phyloP scores from a whole-genome alignment of 2,329 filamentous ascomycete species.

The Colletotrichum siamense region DNA sequence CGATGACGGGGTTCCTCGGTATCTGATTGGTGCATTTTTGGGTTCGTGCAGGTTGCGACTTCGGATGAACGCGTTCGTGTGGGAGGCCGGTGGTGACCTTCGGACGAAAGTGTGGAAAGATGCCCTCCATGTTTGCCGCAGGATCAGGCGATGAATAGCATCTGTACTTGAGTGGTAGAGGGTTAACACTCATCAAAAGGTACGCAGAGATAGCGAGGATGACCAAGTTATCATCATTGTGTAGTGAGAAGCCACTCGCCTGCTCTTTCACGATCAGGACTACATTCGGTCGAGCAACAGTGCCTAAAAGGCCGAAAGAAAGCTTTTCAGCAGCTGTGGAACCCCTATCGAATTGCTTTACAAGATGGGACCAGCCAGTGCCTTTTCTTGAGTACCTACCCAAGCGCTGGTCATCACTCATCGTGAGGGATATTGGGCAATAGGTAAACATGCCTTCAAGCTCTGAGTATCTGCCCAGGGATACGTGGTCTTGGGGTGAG shows the following conservation, averaged over 20 bases:
- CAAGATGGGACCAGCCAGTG: not conserved
- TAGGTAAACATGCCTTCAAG: not conserved
- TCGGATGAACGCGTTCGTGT: not conserved
- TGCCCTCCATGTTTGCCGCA: not conserved
- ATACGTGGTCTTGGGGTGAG: too few species aligned
- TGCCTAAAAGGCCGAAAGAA: not conserved
- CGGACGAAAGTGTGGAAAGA: not conserved
- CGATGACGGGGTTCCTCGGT: not conserved
- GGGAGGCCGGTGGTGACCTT: not conserved
- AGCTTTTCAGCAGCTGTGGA: not conserved
- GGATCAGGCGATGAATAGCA: not conserved
- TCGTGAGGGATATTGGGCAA: not conserved
- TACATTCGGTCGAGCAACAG: not conserved
- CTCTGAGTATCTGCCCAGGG: not conserved
- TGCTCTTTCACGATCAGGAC: too few species aligned
- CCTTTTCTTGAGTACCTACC: not conserved
- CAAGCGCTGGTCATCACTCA: not conserved
- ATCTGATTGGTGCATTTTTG: not conserved
- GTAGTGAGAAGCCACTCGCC: too few species aligned
- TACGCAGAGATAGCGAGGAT: too few species aligned
- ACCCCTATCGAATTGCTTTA: not conserved
- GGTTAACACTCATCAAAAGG: not conserved
- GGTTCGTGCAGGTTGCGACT: not conserved
- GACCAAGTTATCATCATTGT: too few species aligned
- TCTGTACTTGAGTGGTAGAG: not conserved